phyloP scores from a whole-genome alignment of 345 rosid species.

The Litchi chinensis region DNA sequence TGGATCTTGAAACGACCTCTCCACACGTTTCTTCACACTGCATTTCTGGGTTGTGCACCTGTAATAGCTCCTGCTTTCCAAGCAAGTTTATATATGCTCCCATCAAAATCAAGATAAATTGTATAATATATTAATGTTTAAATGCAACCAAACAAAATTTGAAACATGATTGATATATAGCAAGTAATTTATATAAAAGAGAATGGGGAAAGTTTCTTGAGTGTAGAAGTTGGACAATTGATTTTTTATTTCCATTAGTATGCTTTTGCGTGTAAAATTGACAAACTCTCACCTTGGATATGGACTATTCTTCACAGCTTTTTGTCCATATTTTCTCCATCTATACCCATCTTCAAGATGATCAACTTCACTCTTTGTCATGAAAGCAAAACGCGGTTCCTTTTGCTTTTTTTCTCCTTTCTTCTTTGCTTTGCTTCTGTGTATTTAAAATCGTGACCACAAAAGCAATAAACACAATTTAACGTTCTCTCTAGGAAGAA shows the following conservation, averaged over 20 bases:
- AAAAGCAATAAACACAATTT: not conserved
- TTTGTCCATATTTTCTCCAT: slow-evolving; percentile 93
- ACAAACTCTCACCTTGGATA: slow-evolving; percentile 54
- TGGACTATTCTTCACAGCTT: slow-evolving; percentile 81
- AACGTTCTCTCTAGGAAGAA: too few relatives aligned
- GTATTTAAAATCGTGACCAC: not conserved
- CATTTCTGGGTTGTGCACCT: slow-evolving; percentile 91
- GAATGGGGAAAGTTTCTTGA: slow-evolving; percentile 5
- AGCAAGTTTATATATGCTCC: not conserved
- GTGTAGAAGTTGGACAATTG: not conserved
- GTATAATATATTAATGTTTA: not conserved
- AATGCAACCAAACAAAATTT: not conserved
- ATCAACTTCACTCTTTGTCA: slow-evolving; percentile 87
- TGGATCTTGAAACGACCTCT: slow-evolving; percentile 85
- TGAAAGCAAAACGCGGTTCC: slow-evolving; percentile 77
- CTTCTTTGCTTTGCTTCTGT: slow-evolving; percentile 56
- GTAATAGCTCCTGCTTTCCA: slow-evolving; percentile 71
- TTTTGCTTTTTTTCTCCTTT: slow-evolving; percentile 58
- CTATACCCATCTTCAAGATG: slow-evolving; percentile 88
- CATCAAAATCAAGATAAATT: not conserved
- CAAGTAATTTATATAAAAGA: not conserved
- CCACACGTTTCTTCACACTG: slow-evolving; percentile 88
- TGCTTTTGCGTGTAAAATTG: slow-evolving; percentile 7
- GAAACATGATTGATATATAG: not conserved
- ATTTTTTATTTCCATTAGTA: not conserved